Conservation (phyloP, 148 eudicot genomes). For the Rhododendron griersonianum region DNA sequence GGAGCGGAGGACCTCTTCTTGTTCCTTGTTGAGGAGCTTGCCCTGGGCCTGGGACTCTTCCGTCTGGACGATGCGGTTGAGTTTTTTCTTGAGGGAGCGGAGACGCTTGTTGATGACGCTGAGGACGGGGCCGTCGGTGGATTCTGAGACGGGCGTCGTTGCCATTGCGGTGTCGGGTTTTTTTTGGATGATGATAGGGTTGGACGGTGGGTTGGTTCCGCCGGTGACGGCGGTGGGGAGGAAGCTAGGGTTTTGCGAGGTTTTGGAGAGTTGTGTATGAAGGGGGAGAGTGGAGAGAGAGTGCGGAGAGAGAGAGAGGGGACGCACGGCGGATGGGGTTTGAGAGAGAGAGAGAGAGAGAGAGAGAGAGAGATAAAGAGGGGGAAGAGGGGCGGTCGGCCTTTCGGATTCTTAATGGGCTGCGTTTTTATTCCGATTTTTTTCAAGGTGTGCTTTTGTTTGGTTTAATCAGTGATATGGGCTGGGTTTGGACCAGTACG, state of each 20-base stretch:
- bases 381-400: not conserved
- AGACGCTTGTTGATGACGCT: conserved; percentile 72
- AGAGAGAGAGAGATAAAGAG: not conserved
- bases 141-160: conserved; percentile 21
- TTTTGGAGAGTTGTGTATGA: not conserved
- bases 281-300: not conserved
- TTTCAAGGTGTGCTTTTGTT: not conserved
- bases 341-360: not conserved
- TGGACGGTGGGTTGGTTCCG: conserved; percentile 15
- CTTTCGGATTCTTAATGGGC: not conserved
- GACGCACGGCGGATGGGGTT: not conserved
- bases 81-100: conserved; percentile 73
- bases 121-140: conserved; percentile 71
- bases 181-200: not conserved
- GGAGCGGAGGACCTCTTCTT: conserved; percentile 57
- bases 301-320: not conserved
- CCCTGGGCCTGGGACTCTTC: conserved; percentile 59
- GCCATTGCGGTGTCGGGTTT: conserved; percentile 4
- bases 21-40: conserved; percentile 69
- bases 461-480: not conserved
- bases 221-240: conserved; percentile 14
- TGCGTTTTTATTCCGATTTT: not conserved
- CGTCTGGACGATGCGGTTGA: conserved; percentile 63
- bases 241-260: conserved; percentile 11
- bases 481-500: not conserved